Conservation (phyloP, 192 early-diverging fungal species). For the Pilaira anomala region DNA sequence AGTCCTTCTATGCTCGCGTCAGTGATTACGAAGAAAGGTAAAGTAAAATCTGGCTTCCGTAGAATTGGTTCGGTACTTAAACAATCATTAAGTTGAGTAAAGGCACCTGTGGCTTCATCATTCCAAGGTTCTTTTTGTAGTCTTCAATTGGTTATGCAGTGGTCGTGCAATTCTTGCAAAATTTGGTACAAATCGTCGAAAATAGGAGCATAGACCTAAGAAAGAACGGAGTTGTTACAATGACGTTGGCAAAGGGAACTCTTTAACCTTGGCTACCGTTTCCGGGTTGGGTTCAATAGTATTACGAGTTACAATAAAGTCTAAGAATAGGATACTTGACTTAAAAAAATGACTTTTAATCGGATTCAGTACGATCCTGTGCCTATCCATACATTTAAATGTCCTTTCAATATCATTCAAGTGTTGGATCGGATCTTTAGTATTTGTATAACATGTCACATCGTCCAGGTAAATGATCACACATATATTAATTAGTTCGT, state of each 20-base stretch:
- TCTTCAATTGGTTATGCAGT: neutral
- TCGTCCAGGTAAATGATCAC: constrained; percentile 43
- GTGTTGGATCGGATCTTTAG: constrained; percentile 27
- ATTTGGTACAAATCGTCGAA: constrained; percentile 21
- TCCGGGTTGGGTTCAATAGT: constrained; percentile 20
- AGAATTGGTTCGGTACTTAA: too few relatives aligned
- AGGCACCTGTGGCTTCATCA: too few relatives aligned
- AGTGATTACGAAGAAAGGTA: too few relatives aligned
- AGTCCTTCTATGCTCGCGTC: too few relatives aligned
- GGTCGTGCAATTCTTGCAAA: constrained; percentile 26
- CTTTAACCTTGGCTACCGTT: constrained; percentile 19
- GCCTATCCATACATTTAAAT: constrained; percentile 17
- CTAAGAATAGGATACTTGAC: constrained; percentile 22
- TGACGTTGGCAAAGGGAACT: constrained; percentile 15
- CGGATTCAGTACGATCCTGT: neutral
- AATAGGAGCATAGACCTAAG: constrained; percentile 25
- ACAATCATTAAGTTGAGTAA: too few relatives aligned
- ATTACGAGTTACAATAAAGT: constrained; percentile 19
- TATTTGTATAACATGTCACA: constrained; percentile 33
- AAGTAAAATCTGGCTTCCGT: too few relatives aligned
- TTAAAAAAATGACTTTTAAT: constrained; percentile 11
- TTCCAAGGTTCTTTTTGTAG: too few relatives aligned
- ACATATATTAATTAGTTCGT: neutral
- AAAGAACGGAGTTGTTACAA: constrained; percentile 18
- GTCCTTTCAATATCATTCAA: constrained; percentile 12